A percentile compares a stretch with the other conserved stretches of the same genome.
Evolutionary conservation across 176 grass and related monocot species (phyloP).

Genomic region (Rhynchospora pubera): DNA sequence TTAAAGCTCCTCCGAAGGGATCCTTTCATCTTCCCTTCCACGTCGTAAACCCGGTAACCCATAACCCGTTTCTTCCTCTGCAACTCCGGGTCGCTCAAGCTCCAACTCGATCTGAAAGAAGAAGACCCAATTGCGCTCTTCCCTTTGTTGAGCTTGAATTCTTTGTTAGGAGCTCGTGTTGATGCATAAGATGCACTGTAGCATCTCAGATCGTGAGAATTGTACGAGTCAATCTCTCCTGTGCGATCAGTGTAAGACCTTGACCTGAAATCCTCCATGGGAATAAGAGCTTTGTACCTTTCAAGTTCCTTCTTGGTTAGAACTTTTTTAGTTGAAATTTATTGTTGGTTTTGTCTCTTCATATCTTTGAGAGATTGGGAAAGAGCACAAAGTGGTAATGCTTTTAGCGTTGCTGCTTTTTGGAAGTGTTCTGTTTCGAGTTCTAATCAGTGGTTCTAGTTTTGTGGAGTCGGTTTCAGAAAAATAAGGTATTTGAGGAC

Average conservation of each 20-base stretch:
- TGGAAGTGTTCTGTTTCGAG: not conserved
- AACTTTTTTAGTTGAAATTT: not conserved
- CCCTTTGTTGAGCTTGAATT: slow-evolving; percentile 26
- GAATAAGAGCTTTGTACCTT: not conserved
- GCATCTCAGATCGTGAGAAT: slow-evolving; percentile 29
- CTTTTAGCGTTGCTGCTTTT: slow-evolving; percentile 8
- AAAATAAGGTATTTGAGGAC: not conserved
- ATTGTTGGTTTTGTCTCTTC: not conserved
- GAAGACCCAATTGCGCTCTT: slow-evolving; percentile 23
- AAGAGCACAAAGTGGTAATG: slow-evolving; percentile 1
- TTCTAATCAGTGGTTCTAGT: not conserved
- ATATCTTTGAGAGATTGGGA: not conserved
- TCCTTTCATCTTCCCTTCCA: slow-evolving; percentile 49
- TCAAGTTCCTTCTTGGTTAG: not conserved
- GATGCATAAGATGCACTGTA: slow-evolving; percentile 33
- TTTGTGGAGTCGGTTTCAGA: not conserved
- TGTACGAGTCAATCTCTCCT: not conserved
- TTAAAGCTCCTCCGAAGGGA: slow-evolving; percentile 39
- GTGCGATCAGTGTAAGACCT: slow-evolving; percentile 16
- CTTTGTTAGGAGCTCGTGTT: slow-evolving; percentile 20
- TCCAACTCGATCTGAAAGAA: slow-evolving; percentile 28
- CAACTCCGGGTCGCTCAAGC: slow-evolving; percentile 40
- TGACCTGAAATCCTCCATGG: slow-evolving; percentile 20
- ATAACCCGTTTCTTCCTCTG: slow-evolving; percentile 46
- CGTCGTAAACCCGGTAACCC: slow-evolving; percentile 34